These are phyloP conservation scores for Lophiostoma macrostomum DNA, from an alignment of 495 filamentous ascomycete species.

Conservation along the genomic window DNA sequence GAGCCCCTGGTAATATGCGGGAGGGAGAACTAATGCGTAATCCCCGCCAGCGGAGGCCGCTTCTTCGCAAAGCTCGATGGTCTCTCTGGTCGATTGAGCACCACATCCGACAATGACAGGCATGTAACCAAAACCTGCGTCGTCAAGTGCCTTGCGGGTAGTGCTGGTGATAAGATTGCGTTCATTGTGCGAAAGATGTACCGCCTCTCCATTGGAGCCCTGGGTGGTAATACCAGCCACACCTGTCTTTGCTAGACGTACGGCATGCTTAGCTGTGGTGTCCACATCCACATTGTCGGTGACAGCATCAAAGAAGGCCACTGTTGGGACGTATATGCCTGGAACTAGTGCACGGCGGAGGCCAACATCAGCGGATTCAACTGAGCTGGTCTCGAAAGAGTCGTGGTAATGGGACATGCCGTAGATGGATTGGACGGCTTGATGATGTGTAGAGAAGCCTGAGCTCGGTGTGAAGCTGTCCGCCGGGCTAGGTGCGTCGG, in stretches of 20 bases:
- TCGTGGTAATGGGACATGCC: constrained; percentile 29
- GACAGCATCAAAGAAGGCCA: constrained; percentile 40
- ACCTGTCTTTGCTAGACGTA: constrained; percentile 77
- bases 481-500: constrained; percentile 29
- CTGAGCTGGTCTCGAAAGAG: constrained; percentile 35
- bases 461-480: constrained; percentile 20
- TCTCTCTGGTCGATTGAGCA: constrained; percentile 81
- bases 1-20: constrained; percentile 76
- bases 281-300: constrained; percentile 59
- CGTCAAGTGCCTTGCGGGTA: constrained; percentile 72
- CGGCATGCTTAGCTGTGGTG: constrained; percentile 70
- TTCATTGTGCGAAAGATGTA: constrained; percentile 41
- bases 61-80: constrained; percentile 74
- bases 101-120: constrained; percentile 85
- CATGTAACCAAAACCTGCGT: constrained; percentile 61
- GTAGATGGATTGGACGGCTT: constrained; percentile 32
- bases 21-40: constrained; percentile 80
- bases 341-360: constrained; percentile 33
- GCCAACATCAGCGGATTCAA: constrained; percentile 33
- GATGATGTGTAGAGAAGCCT: constrained; percentile 24
- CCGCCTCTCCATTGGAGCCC: constrained; percentile 75
- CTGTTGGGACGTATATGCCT: constrained; percentile 43
- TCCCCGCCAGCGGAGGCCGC: constrained; percentile 73
- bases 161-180: constrained; percentile 58
- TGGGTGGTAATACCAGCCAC: constrained; percentile 79